These are phyloP conservation scores for Asclepias syriaca DNA, from an alignment of 257 asterid genomes.

Conservation along the genomic window DNA sequence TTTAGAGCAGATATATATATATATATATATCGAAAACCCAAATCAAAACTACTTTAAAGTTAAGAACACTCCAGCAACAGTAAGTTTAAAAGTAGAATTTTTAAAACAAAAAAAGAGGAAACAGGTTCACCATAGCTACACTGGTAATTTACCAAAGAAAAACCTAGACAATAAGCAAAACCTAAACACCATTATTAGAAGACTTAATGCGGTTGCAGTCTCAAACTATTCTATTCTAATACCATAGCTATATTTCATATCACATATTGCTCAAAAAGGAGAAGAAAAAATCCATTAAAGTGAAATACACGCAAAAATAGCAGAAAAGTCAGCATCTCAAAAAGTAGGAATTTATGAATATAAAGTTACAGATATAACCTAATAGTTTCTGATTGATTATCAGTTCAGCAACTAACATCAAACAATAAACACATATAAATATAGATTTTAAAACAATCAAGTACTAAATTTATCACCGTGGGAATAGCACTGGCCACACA, in stretches of 20 bases:
- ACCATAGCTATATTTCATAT: neutral
- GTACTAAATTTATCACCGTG: slow-evolving; percentile 34
- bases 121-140: no score
- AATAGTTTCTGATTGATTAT: neutral
- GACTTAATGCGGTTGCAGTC: neutral
- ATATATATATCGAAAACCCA: neutral
- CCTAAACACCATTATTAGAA: neutral
- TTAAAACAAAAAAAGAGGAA: neutral
- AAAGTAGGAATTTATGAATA: neutral
- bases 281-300: neutral
- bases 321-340: neutral
- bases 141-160: no score
- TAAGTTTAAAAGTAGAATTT: neutral
- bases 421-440: neutral
- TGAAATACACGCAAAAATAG: neutral
- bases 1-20: no score
- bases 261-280: neutral
- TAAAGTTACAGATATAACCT: no score
- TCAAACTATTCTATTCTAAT: neutral
- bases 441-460: neutral
- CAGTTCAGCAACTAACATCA: neutral
- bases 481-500: slow-evolving; percentile 63
- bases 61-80: neutral
- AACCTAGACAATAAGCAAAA: neutral
- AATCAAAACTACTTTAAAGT: neutral